A percentile compares a stretch with the other conserved stretches of the same genome.
Conservation (phyloP, 2,329 filamentous ascomycete species). For the Cladobotryum protrusum region DNA sequence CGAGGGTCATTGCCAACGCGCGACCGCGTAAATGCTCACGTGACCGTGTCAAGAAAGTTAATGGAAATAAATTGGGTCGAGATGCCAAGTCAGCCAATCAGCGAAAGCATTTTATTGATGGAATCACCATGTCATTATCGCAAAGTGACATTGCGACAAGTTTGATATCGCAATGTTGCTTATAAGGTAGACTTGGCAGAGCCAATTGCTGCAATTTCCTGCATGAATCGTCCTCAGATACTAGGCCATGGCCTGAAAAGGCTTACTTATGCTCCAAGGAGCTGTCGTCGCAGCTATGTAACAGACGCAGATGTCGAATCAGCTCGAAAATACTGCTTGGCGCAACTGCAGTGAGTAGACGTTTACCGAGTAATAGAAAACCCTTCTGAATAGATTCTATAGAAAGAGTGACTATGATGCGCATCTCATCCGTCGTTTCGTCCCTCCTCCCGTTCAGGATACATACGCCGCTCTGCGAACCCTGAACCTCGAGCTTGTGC, state of each 20-base stretch:
- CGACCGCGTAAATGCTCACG: conserved; percentile 33
- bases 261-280: conserved; percentile 23
- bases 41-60: conserved; percentile 27
- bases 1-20: conserved; percentile 7
- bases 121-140: neutral
- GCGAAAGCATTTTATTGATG: too few relatives aligned
- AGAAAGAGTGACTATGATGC: conserved; percentile 88
- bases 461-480: conserved; percentile 87
- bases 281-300: conserved; percentile 35
- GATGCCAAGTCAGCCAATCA: neutral
- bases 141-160: conserved; percentile 3
- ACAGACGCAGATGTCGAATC: conserved; percentile 47
- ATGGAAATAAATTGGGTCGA: neutral
- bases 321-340: conserved; percentile 48
- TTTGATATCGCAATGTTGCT: conserved; percentile 6
- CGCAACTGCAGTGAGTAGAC: conserved; percentile 42
- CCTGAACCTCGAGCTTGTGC: conserved; percentile 86
- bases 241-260: conserved; percentile 33
- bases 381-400: neutral
- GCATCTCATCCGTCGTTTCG: conserved; percentile 77
- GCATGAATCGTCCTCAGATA: conserved; percentile 35
- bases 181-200: neutral
- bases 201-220: conserved; percentile 6
- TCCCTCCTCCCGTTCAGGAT: conserved; percentile 67
- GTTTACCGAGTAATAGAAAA: neutral